Base-by-base conservation (phyloP, 2,329 filamentous ascomycete genomes). In the Neonectria coccinea region DNA sequence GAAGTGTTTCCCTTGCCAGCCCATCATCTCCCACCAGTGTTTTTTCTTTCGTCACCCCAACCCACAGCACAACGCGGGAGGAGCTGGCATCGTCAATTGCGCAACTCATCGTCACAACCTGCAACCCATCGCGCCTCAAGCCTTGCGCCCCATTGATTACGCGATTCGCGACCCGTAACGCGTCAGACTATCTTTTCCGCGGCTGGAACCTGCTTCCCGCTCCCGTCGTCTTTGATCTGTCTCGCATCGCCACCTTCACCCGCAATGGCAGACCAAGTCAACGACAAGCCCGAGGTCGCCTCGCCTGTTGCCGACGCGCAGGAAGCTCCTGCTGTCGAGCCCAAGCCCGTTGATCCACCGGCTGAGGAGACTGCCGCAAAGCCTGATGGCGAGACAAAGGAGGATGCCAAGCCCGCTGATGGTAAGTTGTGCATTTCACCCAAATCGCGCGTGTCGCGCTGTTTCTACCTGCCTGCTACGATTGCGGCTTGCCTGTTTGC, bases 211-310 rank as follows among this genome's bases (percentile, higher is more conserved):
- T 56, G 67, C 61, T 63, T 67, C 60, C 62, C 56, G 69, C 62
- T 62, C 44, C 59, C 62, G 66, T 67, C 62, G 64, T 54, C 52
- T 55, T 62, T 65, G 54, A 64, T 27, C 55, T 58, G 55, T 53
- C 62, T 73, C 70, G 68, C 67, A 72, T 70, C 61, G 57, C 62
- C 63, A 64, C 59, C 61, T 58, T 58, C 51, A 52, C 64, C 60
- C 71, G 74, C 73, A 71, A 82, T 82, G 80, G 78, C 80, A 59
- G 80, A 82, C 62, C 77, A 76, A 69, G 56, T 74, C 53, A 69
- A 70, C 65, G 78, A 80, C 70, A 79, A 79, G 74, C 67, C 75
- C 61, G 77, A 79, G 59, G 75, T 70, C 61, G 70, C 77, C 54
- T 69, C 79, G 62, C 70, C 79, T 51, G 73, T 70, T 58, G 64